Conservation (phyloP, 768 basidiomycete species). For the Trametes elegans region DNA sequence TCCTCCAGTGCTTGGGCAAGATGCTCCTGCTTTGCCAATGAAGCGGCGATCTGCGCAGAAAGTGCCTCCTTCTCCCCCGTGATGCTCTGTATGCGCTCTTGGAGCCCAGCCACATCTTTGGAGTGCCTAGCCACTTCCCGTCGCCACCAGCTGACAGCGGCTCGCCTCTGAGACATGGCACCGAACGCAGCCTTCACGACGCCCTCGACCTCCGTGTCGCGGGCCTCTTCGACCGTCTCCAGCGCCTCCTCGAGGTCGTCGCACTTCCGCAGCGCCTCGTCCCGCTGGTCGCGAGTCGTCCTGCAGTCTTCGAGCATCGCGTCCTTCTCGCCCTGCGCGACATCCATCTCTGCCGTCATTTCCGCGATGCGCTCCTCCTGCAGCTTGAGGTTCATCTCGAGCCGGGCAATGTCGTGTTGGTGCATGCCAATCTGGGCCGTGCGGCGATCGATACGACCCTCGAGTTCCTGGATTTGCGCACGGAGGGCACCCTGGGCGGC, state of each 20-base stretch:
- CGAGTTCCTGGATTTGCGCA: slow-evolving; percentile 67
- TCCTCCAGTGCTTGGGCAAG: slow-evolving; percentile 1
- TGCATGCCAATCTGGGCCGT: slow-evolving; percentile 77
- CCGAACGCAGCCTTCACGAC: slow-evolving; percentile 26
- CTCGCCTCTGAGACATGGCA: slow-evolving; percentile 10
- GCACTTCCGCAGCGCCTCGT: slow-evolving; percentile 52
- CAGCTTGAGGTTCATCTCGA: slow-evolving; percentile 71
- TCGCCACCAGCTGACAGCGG: not conserved
- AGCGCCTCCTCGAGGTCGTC: slow-evolving; percentile 65
- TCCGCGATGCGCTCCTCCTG: slow-evolving; percentile 75
- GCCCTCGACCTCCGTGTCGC: slow-evolving; percentile 26
- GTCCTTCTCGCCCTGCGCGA: slow-evolving; percentile 61
- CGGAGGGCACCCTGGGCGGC: slow-evolving; percentile 55
- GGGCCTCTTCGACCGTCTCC: slow-evolving; percentile 38
- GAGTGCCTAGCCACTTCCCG: not conserved
- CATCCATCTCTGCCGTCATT: slow-evolving; percentile 68
- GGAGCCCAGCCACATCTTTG: not conserved
- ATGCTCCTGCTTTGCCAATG: slow-evolving; percentile 1
- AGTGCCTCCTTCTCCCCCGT: slow-evolving; percentile 4
- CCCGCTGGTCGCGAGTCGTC: slow-evolving; percentile 69
- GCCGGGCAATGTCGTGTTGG: slow-evolving; percentile 73
- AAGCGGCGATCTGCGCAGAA: not conserved
- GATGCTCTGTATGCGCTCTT: slow-evolving; percentile 9
- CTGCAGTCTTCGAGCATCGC: slow-evolving; percentile 87
- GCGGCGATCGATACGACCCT: slow-evolving; percentile 58